phyloP scores from a whole-genome alignment of 208 protist genomes.

The Hexamita inflata region DNA sequence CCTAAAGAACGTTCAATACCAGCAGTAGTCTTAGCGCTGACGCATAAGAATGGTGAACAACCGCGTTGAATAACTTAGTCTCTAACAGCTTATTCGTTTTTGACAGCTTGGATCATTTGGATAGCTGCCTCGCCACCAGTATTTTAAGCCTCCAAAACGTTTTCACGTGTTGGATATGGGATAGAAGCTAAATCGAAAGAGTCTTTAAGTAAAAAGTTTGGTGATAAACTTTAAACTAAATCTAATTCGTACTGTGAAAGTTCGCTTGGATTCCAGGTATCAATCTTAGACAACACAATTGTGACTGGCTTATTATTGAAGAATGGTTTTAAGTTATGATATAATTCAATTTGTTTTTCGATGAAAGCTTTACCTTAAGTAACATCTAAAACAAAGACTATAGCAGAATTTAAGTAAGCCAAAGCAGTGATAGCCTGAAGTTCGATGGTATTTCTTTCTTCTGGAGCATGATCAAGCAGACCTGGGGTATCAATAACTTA shows the following conservation, averaged over 20 bases:
- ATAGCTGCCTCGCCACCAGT: neutral
- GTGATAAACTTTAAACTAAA: constrained; percentile 49
- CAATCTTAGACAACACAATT: constrained; percentile 95
- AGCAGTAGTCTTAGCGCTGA: constrained; percentile 9
- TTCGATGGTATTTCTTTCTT: constrained; percentile 97
- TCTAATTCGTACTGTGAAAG: constrained; percentile 61
- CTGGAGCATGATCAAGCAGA: constrained; percentile 94
- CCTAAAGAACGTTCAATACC: constrained; percentile 11
- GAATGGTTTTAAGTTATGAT: constrained; percentile 87
- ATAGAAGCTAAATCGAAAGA: constrained; percentile 60
- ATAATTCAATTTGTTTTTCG: constrained; percentile 76
- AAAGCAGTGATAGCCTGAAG: constrained; percentile 96
- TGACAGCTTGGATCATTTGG: neutral
- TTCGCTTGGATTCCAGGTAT: constrained; percentile 73
- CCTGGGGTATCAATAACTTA: constrained; percentile 99
- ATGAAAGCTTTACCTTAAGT: constrained; percentile 89
- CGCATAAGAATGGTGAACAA: neutral
- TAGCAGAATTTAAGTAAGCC: constrained; percentile 79
- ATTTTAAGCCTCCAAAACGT: constrained; percentile 56
- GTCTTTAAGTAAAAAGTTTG: neutral
- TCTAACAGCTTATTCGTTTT: neutral
- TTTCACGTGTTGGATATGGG: constrained; percentile 70
- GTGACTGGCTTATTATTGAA: constrained; percentile 98
- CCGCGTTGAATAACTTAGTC: neutral
- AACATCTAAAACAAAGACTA: constrained; percentile 98